Evolutionary conservation across 2,329 filamentous ascomycete species (phyloP).

Genomic region (Neurospora sp.): DNA sequence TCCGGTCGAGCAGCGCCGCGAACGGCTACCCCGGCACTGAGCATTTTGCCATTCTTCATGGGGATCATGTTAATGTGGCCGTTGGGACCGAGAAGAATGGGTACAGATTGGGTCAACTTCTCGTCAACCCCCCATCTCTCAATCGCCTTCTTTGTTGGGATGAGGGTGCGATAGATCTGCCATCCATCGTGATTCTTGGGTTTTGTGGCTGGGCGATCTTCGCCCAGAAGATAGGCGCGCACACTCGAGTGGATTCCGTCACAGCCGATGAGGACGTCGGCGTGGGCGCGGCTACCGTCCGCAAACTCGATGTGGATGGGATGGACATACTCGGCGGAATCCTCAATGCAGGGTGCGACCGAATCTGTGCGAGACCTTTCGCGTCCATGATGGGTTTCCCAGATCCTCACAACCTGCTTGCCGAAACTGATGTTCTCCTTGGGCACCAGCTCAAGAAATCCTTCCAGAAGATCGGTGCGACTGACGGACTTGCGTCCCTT

Average conservation of each 20-base stretch:
- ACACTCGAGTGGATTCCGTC: conserved; percentile 27
- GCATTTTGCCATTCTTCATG: conserved; percentile 23
- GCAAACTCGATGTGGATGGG: conserved; percentile 20
- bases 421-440: conserved; percentile 17
- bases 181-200: conserved; percentile 26
- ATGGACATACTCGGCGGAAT: background rate
- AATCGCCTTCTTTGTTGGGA: conserved; percentile 18
- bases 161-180: conserved; percentile 20
- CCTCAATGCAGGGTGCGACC: background rate
- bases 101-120: conserved; percentile 22
- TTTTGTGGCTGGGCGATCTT: conserved; percentile 19
- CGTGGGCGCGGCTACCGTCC: conserved; percentile 12
- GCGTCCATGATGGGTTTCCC: conserved; percentile 10
- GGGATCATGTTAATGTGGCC: conserved; percentile 26
- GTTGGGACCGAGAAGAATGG: conserved; percentile 23
- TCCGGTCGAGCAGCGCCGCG: conserved; percentile 14
- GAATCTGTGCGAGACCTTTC: conserved; percentile 2
- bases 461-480: conserved; percentile 23
- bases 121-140: conserved; percentile 17
- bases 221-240: conserved; percentile 22
- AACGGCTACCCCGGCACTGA: conserved; percentile 25
- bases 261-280: conserved; percentile 25
- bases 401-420: conserved; percentile 14
- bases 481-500: conserved; percentile 25
- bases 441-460: conserved; percentile 20